Evolutionary conservation across 768 basidiomycete species (phyloP).

Genomic region (Serendipita indica): DNA sequence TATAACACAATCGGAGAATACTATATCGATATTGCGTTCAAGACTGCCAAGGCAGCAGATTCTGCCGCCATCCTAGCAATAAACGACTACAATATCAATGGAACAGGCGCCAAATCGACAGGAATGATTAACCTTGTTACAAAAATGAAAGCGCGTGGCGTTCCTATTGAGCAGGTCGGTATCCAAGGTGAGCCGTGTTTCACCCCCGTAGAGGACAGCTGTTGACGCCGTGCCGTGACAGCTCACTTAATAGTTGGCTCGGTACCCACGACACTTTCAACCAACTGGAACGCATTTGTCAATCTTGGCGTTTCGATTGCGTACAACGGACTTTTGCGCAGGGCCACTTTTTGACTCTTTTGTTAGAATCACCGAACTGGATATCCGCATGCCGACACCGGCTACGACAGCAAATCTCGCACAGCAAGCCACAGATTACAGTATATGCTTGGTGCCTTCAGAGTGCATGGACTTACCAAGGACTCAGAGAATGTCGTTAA

Average conservation of each 20-base stretch:
- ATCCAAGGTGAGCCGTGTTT: no score
- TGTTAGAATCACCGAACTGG: slow-evolving; percentile 29
- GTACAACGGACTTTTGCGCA: background rate
- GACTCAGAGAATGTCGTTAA: slow-evolving; percentile 24
- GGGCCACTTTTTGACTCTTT: background rate
- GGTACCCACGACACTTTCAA: slow-evolving; percentile 31
- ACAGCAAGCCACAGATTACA: slow-evolving; percentile 29
- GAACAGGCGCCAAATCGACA: slow-evolving; percentile 36
- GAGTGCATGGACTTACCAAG: background rate
- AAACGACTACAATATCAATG: background rate
- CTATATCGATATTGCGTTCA: slow-evolving; percentile 38
- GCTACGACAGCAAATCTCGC: slow-evolving; percentile 9
- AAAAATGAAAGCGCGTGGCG: slow-evolving; percentile 30
- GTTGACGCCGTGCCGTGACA: no score
- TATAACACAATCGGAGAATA: slow-evolving; percentile 32
- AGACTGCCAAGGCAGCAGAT: slow-evolving; percentile 39
- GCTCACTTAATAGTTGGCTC: slow-evolving; percentile 39
- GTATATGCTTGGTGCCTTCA: background rate
- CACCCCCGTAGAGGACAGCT: no score
- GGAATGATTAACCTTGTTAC: slow-evolving; percentile 41
- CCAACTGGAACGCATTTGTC: background rate
- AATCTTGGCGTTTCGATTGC: background rate
- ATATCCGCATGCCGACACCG: slow-evolving; percentile 23
- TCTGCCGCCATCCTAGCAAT: slow-evolving; percentile 34
- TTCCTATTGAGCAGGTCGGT: slow-evolving; percentile 47